Evolutionary conservation across 2,329 filamentous ascomycete species (phyloP), one percentile per base, ranked within the genome.

Genomic region (Thielaviopsis ethacetica): DNA sequence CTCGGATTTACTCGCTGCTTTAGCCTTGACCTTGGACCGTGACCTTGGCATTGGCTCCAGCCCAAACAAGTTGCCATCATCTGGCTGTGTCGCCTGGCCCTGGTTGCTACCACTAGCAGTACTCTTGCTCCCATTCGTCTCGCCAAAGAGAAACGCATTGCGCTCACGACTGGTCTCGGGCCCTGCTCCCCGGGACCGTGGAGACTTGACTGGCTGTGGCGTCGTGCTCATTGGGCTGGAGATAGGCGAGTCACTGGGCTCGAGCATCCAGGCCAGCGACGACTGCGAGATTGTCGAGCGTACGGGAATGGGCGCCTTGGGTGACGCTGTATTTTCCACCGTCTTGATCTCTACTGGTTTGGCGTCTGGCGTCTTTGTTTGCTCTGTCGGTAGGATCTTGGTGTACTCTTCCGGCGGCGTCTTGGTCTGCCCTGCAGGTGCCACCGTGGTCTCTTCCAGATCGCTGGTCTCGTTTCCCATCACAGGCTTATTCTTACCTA

Each of bases 181-280:
- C 17, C 22, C 22, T 5, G 17, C 13, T 9, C 9, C 41, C 9
- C 66, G 66, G 13, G 65, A 56, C 6, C 68, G 62, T 3, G 70
- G 66, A 5, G 71, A 70, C 21, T 69, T 70, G 41, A 34, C 21
- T 17, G 41, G 34, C 44, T 58, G 63, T 7, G 64, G 53, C 1
- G 62, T 50, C n/a, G 63, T 62, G 47, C 59, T 67, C 60, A 55
- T 65, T 63, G 53, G 62, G 64, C 12, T 57, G 49, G 61, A 64
- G 12, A 54, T 60, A 0, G 72, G 68, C 58, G 73, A 67, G 63
- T 79, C 76, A 13, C 34, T 49, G 2, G 77, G 78, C 63, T 83
- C 82, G 1, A 90, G 74, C 85, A 90, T 90, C 84, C 84, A 89
- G 1, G 85, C 83, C 68, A 88, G 90, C 3, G 83, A 85, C 7